Percentiles rank a stretch among this genome's conserved stretches.
Evolutionary conservation across 768 basidiomycete genomes (phyloP).

Genomic region (Multifurca ochricompacta): DNA sequence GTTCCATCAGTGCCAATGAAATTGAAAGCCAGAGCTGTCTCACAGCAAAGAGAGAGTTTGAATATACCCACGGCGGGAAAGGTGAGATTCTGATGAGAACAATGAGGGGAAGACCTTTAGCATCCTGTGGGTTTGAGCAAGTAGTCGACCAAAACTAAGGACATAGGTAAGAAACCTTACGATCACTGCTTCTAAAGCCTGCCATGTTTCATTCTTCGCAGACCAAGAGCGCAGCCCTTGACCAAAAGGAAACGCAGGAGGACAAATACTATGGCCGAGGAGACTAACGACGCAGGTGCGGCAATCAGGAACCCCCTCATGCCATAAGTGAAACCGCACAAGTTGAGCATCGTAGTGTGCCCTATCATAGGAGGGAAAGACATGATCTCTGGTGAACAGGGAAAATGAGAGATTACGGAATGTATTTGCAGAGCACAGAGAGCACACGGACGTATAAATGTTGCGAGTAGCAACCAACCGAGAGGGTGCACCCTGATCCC

Average conservation of each 20-base stretch:
- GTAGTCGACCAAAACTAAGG: neutral
- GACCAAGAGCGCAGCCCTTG: constrained; percentile 52
- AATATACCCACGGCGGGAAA: constrained; percentile 83
- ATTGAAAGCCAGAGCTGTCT: constrained; percentile 27
- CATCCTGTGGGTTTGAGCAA: constrained; percentile 34
- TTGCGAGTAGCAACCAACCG: constrained; percentile 54
- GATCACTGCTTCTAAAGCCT: constrained; percentile 66
- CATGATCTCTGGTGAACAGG: constrained; percentile 31
- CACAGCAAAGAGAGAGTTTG: constrained; percentile 73
- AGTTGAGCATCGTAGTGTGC: constrained; percentile 53
- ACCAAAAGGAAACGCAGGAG: constrained; percentile 52
- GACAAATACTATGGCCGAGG: constrained; percentile 55
- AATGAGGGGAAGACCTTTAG: constrained; percentile 75
- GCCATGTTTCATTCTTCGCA: constrained; percentile 60
- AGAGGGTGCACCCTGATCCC: constrained; percentile 48
- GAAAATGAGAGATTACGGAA: neutral
- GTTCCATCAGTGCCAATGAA: neutral
- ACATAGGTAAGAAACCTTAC: constrained; percentile 34
- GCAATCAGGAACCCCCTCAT: constrained; percentile 67
- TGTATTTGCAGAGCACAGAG: neutral
- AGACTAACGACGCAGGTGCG: constrained; percentile 49
- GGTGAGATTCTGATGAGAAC: constrained; percentile 75
- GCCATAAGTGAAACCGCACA: constrained; percentile 82
- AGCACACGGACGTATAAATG: constrained; percentile 41
- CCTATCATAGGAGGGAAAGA: constrained; percentile 60